Percentiles rank a stretch among this genome's conserved stretches.
Conservation (phyloP, 345 rosid species). For the Combretum micranthum region DNA sequence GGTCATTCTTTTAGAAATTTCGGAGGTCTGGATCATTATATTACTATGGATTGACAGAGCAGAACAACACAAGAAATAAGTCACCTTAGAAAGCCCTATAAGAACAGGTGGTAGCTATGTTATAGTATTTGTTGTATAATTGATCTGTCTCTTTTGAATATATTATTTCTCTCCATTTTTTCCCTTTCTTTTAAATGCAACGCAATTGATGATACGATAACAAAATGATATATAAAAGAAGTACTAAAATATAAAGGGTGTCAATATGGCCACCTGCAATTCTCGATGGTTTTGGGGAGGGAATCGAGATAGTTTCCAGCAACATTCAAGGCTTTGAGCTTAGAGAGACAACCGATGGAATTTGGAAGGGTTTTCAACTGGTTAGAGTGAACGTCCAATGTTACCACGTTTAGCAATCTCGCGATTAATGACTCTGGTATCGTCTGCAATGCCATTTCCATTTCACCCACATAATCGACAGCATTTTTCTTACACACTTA, state of each 20-base stretch:
- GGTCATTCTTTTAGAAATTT: no score
- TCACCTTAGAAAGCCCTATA: no score
- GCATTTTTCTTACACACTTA: no score
- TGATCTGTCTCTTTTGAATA: no score
- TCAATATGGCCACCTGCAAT: conserved; percentile 56
- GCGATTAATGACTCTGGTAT: conserved; percentile 85
- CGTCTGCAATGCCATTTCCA: conserved; percentile 27
- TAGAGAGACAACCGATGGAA: conserved; percentile 77
- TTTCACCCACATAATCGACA: no score
- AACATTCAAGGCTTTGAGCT: conserved; percentile 71
- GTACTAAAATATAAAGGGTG: background rate
- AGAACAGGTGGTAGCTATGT: no score
- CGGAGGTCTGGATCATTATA: no score
- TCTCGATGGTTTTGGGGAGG: conserved; percentile 64
- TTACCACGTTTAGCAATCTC: conserved; percentile 65
- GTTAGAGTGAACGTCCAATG: conserved; percentile 77
- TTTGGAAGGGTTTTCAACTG: conserved; percentile 69
- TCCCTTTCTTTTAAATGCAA: no score
- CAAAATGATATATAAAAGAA: background rate
- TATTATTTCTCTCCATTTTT: no score
- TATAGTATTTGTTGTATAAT: no score
- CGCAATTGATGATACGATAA: background rate
- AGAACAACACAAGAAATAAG: no score
- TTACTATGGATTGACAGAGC: no score
- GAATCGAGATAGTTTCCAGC: conserved; percentile 62